Evolutionary conservation across 2,329 filamentous ascomycete species (phyloP).

Genomic region (Teratosphaeria gauchensis): DNA sequence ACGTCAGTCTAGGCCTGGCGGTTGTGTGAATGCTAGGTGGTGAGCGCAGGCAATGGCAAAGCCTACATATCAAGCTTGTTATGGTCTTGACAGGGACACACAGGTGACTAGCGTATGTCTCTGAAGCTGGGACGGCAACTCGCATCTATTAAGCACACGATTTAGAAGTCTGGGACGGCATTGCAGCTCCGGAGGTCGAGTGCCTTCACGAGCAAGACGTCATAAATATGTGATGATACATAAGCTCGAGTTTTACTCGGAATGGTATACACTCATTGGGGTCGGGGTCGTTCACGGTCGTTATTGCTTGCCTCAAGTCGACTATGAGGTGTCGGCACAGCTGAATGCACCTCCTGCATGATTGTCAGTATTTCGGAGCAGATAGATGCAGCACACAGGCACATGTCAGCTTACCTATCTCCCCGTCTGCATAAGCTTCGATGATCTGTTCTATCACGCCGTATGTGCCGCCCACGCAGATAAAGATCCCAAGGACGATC

Average conservation of each 20-base stretch:
- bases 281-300: not conserved
- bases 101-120: too few species aligned
- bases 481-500: conserved; percentile 38
- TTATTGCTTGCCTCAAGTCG: not conserved
- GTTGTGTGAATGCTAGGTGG: too few species aligned
- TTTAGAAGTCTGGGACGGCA: too few species aligned
- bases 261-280: not conserved
- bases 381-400: not conserved
- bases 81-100: too few species aligned
- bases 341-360: conserved; percentile 32
- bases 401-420: conserved; percentile 26
- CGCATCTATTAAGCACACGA: too few species aligned
- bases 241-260: not conserved
- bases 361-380: not conserved
- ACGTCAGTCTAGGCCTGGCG: too few species aligned
- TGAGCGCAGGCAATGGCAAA: too few species aligned
- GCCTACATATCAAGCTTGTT: too few species aligned
- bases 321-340: conserved; percentile 38
- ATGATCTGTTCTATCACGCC: conserved; percentile 43
- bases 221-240: not conserved
- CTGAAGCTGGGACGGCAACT: too few species aligned
- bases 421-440: conserved; percentile 40
- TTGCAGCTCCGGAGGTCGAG: too few species aligned
- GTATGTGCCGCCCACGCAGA: conserved; percentile 42
- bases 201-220: not conserved